Base-by-base conservation (phyloP, 768 basidiomycete genomes). In the Russula dissimulans region DNA sequence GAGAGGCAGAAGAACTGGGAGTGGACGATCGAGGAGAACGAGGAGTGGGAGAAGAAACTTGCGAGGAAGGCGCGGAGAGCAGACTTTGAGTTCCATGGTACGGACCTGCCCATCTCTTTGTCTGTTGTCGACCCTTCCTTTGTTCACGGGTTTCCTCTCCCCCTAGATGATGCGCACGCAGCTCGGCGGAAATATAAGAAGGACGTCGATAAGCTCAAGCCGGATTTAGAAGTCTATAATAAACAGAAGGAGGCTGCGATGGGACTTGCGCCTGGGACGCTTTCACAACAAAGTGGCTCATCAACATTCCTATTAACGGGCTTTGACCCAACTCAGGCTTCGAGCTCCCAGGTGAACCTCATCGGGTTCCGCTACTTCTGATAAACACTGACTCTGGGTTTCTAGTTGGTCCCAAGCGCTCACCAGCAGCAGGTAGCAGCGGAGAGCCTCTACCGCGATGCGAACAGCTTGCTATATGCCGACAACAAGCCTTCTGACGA, bases 401-500 rank as follows among this genome's bases (percentile, higher is more conserved):
- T 47, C 14, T 61, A 85, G 81, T 66, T 83, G 63, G 71, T 78
- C 18, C 78, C 82, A 15, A 78, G 81, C 38, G 79, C 74, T 39
- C 77, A 82, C 51, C 78, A 86, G 65, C 88, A 89, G 69, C 80
- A 80, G 59, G 73, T 86, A 48, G 86, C 88, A 31, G 80, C 79
- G 31, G 93, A 95, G 64, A 84, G 82, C 65, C 76, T 98, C 47
- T 99, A 98, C 72, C 82, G 95, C 52, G 95, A 98, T 65, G 91
- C 92, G 31, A 95, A 97, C 67, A 91, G 86, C 4, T 77, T 98
- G 26, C 79, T 92, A 11, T 99, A 98, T 69, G 95, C 91, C 2
- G 95, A 98, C 72, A 92, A 82, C 77, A 97, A 95, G 69, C 97
- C 97, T 3, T 83, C 80, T 18, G 95, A 99, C 68, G 97, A 98